phyloP scores from a whole-genome alignment of 805 yeast species.

The Starmerella gropengiesseri region DNA sequence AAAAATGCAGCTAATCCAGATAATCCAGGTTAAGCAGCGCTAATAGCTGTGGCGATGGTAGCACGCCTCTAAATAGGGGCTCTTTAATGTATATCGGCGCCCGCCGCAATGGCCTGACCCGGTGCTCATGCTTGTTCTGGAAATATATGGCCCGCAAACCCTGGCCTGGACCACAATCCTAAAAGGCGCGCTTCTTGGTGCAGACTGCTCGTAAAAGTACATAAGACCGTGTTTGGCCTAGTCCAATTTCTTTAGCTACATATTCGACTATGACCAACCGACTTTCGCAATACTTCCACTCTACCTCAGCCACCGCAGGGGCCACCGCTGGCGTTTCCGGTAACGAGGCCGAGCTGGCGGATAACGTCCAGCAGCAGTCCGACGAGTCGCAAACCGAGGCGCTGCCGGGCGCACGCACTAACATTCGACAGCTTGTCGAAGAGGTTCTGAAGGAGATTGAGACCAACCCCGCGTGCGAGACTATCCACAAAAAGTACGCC shows the following conservation, averaged over 20 bases:
- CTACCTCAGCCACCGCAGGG: neutral
- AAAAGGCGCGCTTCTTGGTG: neutral
- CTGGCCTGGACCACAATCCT: conserved; percentile 6
- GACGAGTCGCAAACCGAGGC: neutral
- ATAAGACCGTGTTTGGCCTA: neutral
- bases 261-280: conserved; percentile 11
- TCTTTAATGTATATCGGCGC: no score
- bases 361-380: no score
- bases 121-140: neutral
- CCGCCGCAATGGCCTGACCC: no score
- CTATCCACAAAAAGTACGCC: neutral
- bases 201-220: neutral
- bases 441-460: conserved; percentile 11
- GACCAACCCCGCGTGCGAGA: conserved; percentile 2
- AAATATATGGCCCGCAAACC: neutral
- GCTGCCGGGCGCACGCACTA: conserved; percentile 8
- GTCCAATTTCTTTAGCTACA: neutral
- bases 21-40: no score
- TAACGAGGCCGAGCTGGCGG: no score
- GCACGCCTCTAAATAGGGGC: no score
- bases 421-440: conserved; percentile 7
- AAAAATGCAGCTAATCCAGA: no score
- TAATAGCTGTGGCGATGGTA: no score
- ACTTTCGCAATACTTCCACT: conserved; percentile 10
- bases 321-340: no score